phyloP scores from a whole-genome alignment of 768 basidiomycete genomes.

The Russula ochroleuca region DNA sequence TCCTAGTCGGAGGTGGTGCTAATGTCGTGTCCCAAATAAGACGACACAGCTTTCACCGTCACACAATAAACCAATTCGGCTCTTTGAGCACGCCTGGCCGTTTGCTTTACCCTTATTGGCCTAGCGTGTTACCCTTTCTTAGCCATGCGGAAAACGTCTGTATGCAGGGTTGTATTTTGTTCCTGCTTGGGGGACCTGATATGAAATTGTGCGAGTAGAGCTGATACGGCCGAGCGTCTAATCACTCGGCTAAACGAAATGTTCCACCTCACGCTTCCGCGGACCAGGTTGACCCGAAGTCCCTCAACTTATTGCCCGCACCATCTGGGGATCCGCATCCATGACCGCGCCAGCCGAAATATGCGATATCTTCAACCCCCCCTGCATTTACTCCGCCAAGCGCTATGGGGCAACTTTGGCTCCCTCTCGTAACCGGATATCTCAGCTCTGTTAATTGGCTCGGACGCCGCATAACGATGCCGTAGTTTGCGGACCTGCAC shows the following conservation, averaged over 20 bases:
- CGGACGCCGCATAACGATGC: constrained; percentile 14
- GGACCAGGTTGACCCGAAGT: background rate
- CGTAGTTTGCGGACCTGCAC: constrained; percentile 7
- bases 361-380: background rate
- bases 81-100: background rate
- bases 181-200: constrained; percentile 6
- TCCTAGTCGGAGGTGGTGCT: background rate
- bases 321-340: background rate
- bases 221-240: background rate
- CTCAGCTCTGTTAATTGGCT: constrained; percentile 2
- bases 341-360: background rate
- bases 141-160: constrained; percentile 1
- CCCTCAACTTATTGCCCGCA: background rate
- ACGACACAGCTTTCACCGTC: background rate
- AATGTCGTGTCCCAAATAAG: background rate
- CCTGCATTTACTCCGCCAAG: background rate
- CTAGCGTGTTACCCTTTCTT: background rate
- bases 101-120: constrained; percentile 9
- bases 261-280: background rate
- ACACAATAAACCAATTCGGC: background rate
- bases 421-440: background rate
- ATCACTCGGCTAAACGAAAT: background rate
- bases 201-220: constrained; percentile 11
- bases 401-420: background rate
- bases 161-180: background rate